phyloP scores from a whole-genome alignment of 179 eudicot species.

The Corrigiola litoralis region DNA sequence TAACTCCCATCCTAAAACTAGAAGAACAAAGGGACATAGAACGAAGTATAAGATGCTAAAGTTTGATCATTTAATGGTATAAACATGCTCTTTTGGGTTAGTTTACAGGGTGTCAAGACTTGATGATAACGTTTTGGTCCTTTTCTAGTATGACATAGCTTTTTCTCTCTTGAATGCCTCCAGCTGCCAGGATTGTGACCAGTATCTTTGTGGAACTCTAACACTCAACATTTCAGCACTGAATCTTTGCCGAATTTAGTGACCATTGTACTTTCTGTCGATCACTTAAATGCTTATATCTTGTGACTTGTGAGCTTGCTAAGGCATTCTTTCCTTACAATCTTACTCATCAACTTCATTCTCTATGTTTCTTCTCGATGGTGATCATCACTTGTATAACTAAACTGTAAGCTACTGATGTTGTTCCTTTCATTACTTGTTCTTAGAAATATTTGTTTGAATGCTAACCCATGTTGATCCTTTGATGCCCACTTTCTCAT shows the following conservation, averaged over 20 bases:
- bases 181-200: conserved; percentile 10
- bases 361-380: conserved; percentile 1
- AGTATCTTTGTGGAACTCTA: conserved; percentile 11
- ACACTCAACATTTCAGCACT: too few relatives aligned
- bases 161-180: neutral
- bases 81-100: too few relatives aligned
- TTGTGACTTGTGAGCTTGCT: neutral
- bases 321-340: neutral
- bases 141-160: neutral
- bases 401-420: neutral
- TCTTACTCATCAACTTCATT: neutral
- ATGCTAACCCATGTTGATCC: neutral
- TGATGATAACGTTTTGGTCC: conserved; percentile 1
- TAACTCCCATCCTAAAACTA: too few relatives aligned
- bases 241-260: too few relatives aligned
- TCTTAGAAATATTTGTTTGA: neutral
- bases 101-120: conserved; percentile 12
- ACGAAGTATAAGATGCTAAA: too few relatives aligned
- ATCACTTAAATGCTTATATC: conserved; percentile 5
- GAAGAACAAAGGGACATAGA: too few relatives aligned
- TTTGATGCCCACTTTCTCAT: neutral
- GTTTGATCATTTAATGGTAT: too few relatives aligned
- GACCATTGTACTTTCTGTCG: neutral
- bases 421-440: neutral
- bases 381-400: conserved; percentile 11